Percentiles rank a stretch among this genome's conserved stretches.
Evolutionary conservation across 2,329 filamentous ascomycete species (phyloP).

Genomic region (Trichoderma polysporum): DNA sequence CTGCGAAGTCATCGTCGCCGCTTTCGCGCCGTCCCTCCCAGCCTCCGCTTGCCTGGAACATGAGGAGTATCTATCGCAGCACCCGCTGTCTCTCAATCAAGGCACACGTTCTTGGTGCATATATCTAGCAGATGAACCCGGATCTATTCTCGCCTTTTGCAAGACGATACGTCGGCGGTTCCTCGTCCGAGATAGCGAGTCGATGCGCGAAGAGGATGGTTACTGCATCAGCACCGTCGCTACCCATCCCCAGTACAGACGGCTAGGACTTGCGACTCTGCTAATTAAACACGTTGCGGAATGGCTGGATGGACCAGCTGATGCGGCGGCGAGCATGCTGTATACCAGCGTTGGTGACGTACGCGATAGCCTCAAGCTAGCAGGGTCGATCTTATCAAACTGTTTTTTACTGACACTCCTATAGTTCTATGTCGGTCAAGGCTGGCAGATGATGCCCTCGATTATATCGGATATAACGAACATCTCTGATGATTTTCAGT

Average conservation of each 20-base stretch:
- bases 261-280: background rate
- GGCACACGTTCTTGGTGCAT: background rate
- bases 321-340: background rate
- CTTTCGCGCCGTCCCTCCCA: background rate
- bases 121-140: background rate
- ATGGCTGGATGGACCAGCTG: slow-evolving; percentile 2
- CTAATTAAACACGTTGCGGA: background rate
- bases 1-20: background rate
- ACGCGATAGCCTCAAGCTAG: background rate
- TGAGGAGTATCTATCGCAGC: background rate
- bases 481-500: background rate
- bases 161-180: slow-evolving; percentile 2
- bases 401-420: background rate
- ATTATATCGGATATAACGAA: slow-evolving; percentile 3
- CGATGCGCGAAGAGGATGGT: background rate
- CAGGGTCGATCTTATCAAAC: background rate
- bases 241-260: background rate
- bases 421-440: background rate
- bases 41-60: background rate
- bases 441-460: background rate
- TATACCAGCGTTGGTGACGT: slow-evolving; percentile 8
- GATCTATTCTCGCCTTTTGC: background rate
- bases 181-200: background rate
- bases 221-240: background rate
- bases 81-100: background rate